Conservation (phyloP, 1,139 yeast genomes). For the Kurtzmaniella quercitrusa region DNA sequence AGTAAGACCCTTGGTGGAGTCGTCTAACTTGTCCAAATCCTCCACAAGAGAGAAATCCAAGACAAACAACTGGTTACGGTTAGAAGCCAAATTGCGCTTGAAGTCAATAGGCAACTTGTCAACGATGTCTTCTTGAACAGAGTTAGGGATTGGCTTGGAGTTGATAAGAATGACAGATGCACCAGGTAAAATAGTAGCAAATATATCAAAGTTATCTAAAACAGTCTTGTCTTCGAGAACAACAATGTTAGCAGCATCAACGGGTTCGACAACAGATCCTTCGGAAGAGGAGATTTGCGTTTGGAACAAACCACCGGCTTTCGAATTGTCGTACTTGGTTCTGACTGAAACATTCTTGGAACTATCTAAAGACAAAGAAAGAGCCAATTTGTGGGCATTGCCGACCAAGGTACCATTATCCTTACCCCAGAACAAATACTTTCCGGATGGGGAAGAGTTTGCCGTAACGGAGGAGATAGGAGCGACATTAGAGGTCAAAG, state of each 20-base stretch:
- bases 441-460: constrained; percentile 43
- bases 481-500: constrained; percentile 10
- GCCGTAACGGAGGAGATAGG: constrained; percentile 25
- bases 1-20: constrained; percentile 75
- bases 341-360: constrained; percentile 51
- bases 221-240: constrained; percentile 58
- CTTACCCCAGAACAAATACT: constrained; percentile 63
- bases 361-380: constrained; percentile 66
- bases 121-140: constrained; percentile 43
- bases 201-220: constrained; percentile 55
- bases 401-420: constrained; percentile 56
- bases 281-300: constrained; percentile 58
- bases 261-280: constrained; percentile 27
- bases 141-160: constrained; percentile 36
- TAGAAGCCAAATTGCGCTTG: constrained; percentile 52
- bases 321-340: constrained; percentile 65
- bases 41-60: constrained; percentile 62
- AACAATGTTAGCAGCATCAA: constrained; percentile 60
- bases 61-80: constrained; percentile 48
- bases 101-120: constrained; percentile 49
- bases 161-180: constrained; percentile 53
- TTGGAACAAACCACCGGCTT: constrained; percentile 75
- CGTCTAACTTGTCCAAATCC: constrained; percentile 39
- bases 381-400: constrained; percentile 66
- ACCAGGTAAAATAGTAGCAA: constrained; percentile 54